These are phyloP conservation scores for Neofusicoccum sp. DNA, from an alignment of 2,329 filamentous ascomycete genomes.

Conservation along the genomic window DNA sequence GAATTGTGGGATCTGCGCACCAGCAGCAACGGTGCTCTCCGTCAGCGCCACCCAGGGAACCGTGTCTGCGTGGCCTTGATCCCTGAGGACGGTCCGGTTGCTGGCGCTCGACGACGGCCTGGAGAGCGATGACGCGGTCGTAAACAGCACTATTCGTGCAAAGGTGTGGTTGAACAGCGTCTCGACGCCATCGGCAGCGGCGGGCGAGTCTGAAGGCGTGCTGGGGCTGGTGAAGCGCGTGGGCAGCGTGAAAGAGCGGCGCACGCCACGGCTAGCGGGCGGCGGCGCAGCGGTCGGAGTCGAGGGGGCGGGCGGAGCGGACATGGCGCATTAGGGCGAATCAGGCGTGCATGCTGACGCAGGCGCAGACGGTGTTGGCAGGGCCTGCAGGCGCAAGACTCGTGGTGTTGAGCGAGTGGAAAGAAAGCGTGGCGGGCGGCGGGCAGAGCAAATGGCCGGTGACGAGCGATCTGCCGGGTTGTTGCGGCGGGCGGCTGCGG, in stretches of 20 bases:
- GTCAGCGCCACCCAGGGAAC: conserved; percentile 72
- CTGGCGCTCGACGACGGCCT: conserved; percentile 36
- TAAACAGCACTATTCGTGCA: conserved; percentile 70
- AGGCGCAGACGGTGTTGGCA: not conserved
- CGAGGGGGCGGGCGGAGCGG: conserved; percentile 29
- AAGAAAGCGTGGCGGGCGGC: not conserved
- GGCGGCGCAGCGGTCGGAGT: conserved; percentile 29
- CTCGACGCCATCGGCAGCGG: conserved; percentile 54
- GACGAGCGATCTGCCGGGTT: conserved; percentile 9
- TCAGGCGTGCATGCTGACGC: conserved; percentile 30
- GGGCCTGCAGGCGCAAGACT: conserved; percentile 6
- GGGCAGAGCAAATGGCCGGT: conserved; percentile 10
- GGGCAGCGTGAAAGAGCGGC: conserved; percentile 51
- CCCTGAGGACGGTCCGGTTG: conserved; percentile 27
- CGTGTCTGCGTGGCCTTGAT: conserved; percentile 57
- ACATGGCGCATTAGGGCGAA: conserved; percentile 27
- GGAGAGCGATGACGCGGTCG: conserved; percentile 32
- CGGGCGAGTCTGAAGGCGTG: conserved; percentile 28
- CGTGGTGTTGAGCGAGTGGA: conserved; percentile 7
- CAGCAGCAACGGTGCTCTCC: conserved; percentile 77
- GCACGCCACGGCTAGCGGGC: conserved; percentile 26
- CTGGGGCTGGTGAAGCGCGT: conserved; percentile 36
- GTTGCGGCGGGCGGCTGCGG: conserved; percentile 8
- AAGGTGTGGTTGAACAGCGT: conserved; percentile 72
- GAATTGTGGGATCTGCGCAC: conserved; percentile 44